Base-by-base conservation (phyloP, 1,139 yeast genomes). In the Blastobotrys petasosporus region DNA sequence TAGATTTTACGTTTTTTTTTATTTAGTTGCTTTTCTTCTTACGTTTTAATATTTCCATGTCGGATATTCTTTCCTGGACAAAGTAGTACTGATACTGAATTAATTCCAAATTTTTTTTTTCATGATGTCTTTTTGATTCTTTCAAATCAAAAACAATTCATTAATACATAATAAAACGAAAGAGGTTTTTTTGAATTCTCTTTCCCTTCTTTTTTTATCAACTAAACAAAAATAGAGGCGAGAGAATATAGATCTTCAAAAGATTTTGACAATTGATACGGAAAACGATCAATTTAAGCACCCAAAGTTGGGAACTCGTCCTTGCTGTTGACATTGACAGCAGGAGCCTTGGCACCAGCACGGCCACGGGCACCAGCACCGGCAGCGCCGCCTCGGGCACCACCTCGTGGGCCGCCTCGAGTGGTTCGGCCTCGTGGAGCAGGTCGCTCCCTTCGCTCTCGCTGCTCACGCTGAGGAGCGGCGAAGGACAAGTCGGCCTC, bases 401-500 rank as follows among this genome's bases (percentile, higher is more conserved):
- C 37, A 31, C 39, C 38, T 32, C 42, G 37, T 17, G 32, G 35
- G 37, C 55, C 52, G 23, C 37, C 34, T 44, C 43, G 37, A 20
- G 25, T 20, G 7, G 25, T 20, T 20, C 54, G 52, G 15, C 59
- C 57, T 40, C 59, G 53, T 46, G 56, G 53, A 42, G 63, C 59
- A 46, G 65, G 67, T 53, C 59, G 67, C 34, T 41, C 45, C 16
- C 51, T 44, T 34, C 47, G 52, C 45, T 62, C 30, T 29, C 45
- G 47, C 34, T 15, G 39, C 8, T 37, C 30, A 28, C 48, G 43
- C 45, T 51, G 55, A 53, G 73, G 69, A 53, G 79, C 81, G 51
- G 79, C 75, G 60, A 80, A 80, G 51, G 70, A 64, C 54, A 84
- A 77, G 55, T 79, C 77, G 57, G 82, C 66, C 56, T 81, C 86